phyloP scores from a whole-genome alignment of 2,329 filamentous ascomycete genomes.

The Ascochyta rabiei region DNA sequence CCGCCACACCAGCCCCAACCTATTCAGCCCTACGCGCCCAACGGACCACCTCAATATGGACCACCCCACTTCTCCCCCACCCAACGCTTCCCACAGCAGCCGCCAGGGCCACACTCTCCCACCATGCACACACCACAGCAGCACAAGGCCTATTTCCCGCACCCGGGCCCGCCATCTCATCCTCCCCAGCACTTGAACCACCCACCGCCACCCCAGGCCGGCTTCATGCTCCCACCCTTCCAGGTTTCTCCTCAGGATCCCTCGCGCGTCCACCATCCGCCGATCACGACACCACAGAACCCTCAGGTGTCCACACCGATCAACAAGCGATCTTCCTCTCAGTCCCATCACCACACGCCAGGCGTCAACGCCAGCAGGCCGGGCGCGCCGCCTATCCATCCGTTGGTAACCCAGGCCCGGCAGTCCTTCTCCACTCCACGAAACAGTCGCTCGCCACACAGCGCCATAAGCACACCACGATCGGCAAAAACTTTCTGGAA shows the following conservation, averaged over 20 bases:
- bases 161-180: slow-evolving; percentile 39
- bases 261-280: slow-evolving; percentile 45
- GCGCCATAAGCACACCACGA: slow-evolving; percentile 33
- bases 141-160: slow-evolving; percentile 41
- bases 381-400: slow-evolving; percentile 29
- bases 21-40: slow-evolving; percentile 30
- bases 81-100: slow-evolving; percentile 35
- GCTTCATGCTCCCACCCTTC: slow-evolving; percentile 56
- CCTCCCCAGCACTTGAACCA: slow-evolving; percentile 43
- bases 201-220: slow-evolving; percentile 49
- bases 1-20: slow-evolving; percentile 41
- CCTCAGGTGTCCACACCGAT: slow-evolving; percentile 39
- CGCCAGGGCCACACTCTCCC: slow-evolving; percentile 42
- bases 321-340: slow-evolving; percentile 13
- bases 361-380: slow-evolving; percentile 21
- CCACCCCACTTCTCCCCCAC: slow-evolving; percentile 40
- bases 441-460: slow-evolving; percentile 32
- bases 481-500: slow-evolving; percentile 44
- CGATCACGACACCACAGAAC: slow-evolving; percentile 32
- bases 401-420: slow-evolving; percentile 31
- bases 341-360: slow-evolving; percentile 20
- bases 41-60: slow-evolving; percentile 35
- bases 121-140: slow-evolving; percentile 38
- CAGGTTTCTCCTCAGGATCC: slow-evolving; percentile 54
- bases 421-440: slow-evolving; percentile 37